These are phyloP conservation scores for Datisca glomerata DNA, from an alignment of 306 rosid genomes.

Conservation along the genomic window DNA sequence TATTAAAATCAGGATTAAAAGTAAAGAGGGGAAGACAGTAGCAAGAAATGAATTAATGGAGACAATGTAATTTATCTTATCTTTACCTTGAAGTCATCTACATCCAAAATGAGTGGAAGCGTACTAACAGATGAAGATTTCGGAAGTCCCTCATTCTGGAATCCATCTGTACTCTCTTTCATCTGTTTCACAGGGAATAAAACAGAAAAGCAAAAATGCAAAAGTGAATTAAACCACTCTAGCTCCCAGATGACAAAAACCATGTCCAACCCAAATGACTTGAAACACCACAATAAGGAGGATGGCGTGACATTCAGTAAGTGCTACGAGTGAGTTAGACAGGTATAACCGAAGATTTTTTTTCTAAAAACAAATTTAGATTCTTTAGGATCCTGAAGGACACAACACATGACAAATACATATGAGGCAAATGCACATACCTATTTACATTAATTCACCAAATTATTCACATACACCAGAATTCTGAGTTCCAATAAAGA, in stretches of 20 bases:
- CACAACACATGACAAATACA: too few species aligned
- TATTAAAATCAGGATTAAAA: neutral
- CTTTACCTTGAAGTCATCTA: constrained; percentile 86
- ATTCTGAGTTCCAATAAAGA: too few species aligned
- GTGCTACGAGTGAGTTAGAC: too few species aligned
- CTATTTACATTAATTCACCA: too few species aligned
- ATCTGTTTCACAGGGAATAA: constrained; percentile 25
- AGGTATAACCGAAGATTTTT: too few species aligned
- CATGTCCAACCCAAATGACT: constrained; percentile 3
- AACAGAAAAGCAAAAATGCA: neutral
- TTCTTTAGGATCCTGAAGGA: too few species aligned
- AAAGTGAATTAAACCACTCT: neutral
- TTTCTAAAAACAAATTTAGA: too few species aligned
- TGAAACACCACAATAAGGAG: too few species aligned
- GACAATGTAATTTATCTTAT: neutral
- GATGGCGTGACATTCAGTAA: too few species aligned
- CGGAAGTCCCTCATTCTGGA: constrained; percentile 12
- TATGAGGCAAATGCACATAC: too few species aligned
- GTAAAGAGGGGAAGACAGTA: neutral
- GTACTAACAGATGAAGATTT: constrained; percentile 44
- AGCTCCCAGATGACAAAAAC: neutral
- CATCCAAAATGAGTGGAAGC: constrained; percentile 74
- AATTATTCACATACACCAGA: too few species aligned
- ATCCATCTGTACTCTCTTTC: constrained; percentile 59
- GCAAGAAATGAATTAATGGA: constrained; percentile 2